These are phyloP conservation scores for Ramichloridium luteum DNA, from an alignment of 2,329 filamentous ascomycete genomes.

Conservation along the genomic window DNA sequence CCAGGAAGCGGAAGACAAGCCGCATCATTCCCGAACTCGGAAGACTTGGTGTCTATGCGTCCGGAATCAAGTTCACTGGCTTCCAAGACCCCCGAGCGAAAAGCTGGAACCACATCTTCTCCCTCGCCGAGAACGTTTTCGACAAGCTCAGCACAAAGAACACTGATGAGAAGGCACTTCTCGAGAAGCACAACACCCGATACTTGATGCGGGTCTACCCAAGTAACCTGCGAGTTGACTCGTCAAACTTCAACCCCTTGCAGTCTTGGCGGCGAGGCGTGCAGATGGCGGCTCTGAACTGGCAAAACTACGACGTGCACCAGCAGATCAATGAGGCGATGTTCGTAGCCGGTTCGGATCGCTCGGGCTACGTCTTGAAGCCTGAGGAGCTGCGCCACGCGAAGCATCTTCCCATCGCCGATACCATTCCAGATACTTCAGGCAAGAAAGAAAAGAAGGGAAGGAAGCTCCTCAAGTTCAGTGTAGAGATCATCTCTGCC, in stretches of 20 bases:
- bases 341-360: conserved; percentile 81
- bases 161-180: conserved; percentile 59
- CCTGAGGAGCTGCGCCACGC: conserved; percentile 61
- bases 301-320: conserved; percentile 92
- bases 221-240: conserved; percentile 65
- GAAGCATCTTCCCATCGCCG: conserved; percentile 50
- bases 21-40: conserved; percentile 74
- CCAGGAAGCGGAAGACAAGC: conserved; percentile 54
- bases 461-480: conserved; percentile 72
- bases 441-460: conserved; percentile 50
- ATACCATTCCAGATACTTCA: conserved; percentile 38
- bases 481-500: conserved; percentile 80
- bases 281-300: conserved; percentile 95
- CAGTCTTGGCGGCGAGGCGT: conserved; percentile 90
- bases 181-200: conserved; percentile 82
- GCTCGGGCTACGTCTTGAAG: conserved; percentile 87
- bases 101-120: conserved; percentile 88
- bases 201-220: conserved; percentile 93
- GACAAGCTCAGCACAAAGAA: conserved; percentile 66
- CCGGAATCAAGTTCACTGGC: conserved; percentile 67
- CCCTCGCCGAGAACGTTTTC: conserved; percentile 83
- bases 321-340: conserved; percentile 97
- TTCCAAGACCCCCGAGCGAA: conserved; percentile 70
- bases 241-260: conserved; percentile 88
- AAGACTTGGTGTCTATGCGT: conserved; percentile 68